Conservation (phyloP, 2,329 filamentous ascomycete species). For the Hymenoscyphus albidus region DNA sequence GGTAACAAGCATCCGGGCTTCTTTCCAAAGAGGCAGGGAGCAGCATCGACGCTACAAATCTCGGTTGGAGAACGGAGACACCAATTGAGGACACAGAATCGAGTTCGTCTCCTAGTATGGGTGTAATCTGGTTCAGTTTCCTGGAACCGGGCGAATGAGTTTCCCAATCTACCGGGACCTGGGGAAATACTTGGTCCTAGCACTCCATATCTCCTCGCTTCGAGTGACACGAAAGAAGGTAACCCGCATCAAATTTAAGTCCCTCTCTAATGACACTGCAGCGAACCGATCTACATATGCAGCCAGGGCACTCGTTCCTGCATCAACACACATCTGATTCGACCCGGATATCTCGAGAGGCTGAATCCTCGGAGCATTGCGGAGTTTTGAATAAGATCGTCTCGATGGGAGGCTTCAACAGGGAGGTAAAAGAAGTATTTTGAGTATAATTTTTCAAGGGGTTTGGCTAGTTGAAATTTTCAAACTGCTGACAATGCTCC, state of each 20-base stretch:
- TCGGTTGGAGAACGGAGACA: background rate
- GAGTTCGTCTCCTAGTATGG: background rate
- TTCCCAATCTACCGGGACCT: background rate
- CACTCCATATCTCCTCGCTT: background rate
- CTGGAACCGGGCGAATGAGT: background rate
- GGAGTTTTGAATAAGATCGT: background rate
- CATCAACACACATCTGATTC: background rate
- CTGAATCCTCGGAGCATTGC: conserved; percentile 1
- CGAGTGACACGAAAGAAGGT: conserved; percentile 1
- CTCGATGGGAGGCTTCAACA: background rate
- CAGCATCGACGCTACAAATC: background rate
- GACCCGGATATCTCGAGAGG: background rate
- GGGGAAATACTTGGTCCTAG: background rate
- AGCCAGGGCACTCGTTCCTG: conserved; percentile 8
- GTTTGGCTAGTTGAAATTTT: background rate
- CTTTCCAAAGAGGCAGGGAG: conserved; percentile 3
- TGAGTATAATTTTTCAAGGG: background rate
- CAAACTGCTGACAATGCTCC: background rate
- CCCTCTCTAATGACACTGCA: conserved; percentile 3
- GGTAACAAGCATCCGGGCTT: background rate
- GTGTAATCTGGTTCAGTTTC: background rate
- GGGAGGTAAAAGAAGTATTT: no score
- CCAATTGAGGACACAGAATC: background rate
- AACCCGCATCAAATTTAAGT: conserved; percentile 1
- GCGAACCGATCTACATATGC: conserved; percentile 6